Conservation (phyloP, 345 rosid genomes). For the Cardamine occulta region DNA sequence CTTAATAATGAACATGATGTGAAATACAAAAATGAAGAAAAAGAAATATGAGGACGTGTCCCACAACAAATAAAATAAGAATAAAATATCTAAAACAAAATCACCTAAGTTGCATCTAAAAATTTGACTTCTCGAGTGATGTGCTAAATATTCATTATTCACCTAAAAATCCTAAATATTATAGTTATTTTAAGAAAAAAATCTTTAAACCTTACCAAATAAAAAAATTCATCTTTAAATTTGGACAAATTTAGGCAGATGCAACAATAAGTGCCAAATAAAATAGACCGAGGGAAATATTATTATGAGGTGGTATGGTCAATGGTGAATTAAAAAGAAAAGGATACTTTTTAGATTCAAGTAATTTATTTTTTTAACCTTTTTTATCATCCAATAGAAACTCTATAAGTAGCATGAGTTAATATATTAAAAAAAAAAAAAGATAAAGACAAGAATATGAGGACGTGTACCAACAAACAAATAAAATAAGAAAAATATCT, state of each 20-base stretch:
- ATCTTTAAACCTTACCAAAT: not conserved
- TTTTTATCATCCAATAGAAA: too few species aligned
- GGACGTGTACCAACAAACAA: not conserved
- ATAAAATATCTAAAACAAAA: slow-evolving; percentile 2
- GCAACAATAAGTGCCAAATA: not conserved
- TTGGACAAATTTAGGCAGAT: not conserved
- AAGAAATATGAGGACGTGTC: slow-evolving; percentile 7
- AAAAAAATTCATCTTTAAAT: too few species aligned
- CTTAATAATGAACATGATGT: not conserved
- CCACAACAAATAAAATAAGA: not conserved
- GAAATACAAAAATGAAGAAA: not conserved
- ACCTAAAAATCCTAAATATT: not conserved
- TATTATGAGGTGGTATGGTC: not conserved
- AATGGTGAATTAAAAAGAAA: not conserved
- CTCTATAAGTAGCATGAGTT: not conserved
- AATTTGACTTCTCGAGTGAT: not conserved
- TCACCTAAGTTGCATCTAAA: not conserved
- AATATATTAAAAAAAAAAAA: not conserved
- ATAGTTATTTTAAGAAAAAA: too few species aligned
- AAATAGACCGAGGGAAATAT: not conserved
- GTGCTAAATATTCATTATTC: not conserved
- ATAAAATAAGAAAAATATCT: not conserved
- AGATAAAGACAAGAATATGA: slow-evolving; percentile 7
- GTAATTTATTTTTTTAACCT: not conserved
- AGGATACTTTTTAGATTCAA: not conserved